phyloP scores from a whole-genome alignment of 2,329 filamentous ascomycete genomes.

The Fusarium drepaniforme region DNA sequence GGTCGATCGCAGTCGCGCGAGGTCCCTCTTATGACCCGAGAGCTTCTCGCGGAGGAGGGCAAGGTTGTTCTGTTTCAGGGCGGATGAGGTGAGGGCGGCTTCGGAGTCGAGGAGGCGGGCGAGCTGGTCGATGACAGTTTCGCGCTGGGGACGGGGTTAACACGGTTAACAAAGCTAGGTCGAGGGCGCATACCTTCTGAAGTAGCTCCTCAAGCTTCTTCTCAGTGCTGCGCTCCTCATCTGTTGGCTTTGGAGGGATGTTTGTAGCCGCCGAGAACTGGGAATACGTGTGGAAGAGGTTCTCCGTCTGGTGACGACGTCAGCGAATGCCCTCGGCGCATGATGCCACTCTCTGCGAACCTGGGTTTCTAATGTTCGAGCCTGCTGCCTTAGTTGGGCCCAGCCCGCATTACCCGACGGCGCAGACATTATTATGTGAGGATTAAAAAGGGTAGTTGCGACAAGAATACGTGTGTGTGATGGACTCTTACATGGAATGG shows the following conservation, averaged over 20 bases:
- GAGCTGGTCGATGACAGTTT: constrained; percentile 84
- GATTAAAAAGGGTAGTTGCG: constrained; percentile 1
- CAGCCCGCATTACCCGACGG: constrained; percentile 75
- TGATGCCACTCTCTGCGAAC: constrained; percentile 60
- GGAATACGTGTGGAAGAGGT: constrained; percentile 85
- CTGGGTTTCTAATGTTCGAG: constrained; percentile 89
- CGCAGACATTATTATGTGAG: constrained; percentile 60
- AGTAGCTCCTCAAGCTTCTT: constrained; percentile 86
- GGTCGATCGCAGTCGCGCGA: constrained; percentile 78
- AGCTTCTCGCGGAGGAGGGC: constrained; percentile 92
- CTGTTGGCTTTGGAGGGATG: constrained; percentile 84
- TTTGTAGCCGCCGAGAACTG: constrained; percentile 87
- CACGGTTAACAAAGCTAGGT: constrained; percentile 2
- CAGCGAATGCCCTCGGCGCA: constrained; percentile 33
- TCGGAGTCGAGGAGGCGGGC: constrained; percentile 93
- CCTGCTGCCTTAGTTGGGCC: constrained; percentile 95
- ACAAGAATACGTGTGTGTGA: constrained; percentile 26
- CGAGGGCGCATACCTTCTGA: constrained; percentile 71
- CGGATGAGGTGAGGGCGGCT: constrained; percentile 85
- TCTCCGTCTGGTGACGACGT: constrained; percentile 76
- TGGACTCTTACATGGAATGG: constrained; percentile 15
- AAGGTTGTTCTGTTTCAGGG: constrained; percentile 97
- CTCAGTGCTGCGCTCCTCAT: constrained; percentile 86
- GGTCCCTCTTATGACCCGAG: constrained; percentile 85
- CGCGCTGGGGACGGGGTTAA: constrained; percentile 69